phyloP scores from a whole-genome alignment of 768 basidiomycete genomes.

The Serendipita sp. region DNA sequence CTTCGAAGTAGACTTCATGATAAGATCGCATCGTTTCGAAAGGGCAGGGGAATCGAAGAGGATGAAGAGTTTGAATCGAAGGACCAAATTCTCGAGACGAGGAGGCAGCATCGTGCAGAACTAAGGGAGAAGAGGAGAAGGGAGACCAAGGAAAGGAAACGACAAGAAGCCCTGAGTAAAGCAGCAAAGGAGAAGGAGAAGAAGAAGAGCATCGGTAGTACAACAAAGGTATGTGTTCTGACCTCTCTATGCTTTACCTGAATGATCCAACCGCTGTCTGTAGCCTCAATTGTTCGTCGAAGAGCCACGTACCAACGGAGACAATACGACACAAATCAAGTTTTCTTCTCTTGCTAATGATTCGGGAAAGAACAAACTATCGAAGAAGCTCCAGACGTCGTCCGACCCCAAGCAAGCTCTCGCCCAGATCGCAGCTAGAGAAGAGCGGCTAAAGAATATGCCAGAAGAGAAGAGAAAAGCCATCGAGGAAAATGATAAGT shows the following conservation, averaged over 20 bases:
- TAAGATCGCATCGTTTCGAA: constrained; percentile 53
- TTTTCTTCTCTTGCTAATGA: constrained; percentile 40
- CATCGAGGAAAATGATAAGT: constrained; percentile 68
- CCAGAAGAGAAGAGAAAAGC: constrained; percentile 72
- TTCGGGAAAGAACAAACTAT: constrained; percentile 26
- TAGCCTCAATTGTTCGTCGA: constrained; percentile 62
- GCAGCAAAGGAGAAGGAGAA: constrained; percentile 6
- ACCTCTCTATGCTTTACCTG: background rate
- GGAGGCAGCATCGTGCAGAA: constrained; percentile 56
- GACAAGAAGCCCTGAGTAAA: constrained; percentile 38
- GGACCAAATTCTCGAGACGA: constrained; percentile 72
- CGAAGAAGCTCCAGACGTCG: constrained; percentile 42
- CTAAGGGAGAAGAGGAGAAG: constrained; percentile 74
- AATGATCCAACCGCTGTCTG: background rate
- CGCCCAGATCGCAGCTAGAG: constrained; percentile 55
- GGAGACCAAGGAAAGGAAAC: constrained; percentile 71
- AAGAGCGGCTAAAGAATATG: constrained; percentile 56
- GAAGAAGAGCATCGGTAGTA: constrained; percentile 24
- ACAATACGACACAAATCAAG: constrained; percentile 37
- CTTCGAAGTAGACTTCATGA: constrained; percentile 61
- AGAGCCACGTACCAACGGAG: constrained; percentile 20
- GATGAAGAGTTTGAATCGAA: constrained; percentile 37
- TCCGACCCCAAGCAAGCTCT: constrained; percentile 80
- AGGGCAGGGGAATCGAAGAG: constrained; percentile 20
- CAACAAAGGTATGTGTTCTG: constrained; percentile 35